Evolutionary conservation across 164 flowering plant species (phyloP).

Genomic region (Chloranthus sessilifolius): DNA sequence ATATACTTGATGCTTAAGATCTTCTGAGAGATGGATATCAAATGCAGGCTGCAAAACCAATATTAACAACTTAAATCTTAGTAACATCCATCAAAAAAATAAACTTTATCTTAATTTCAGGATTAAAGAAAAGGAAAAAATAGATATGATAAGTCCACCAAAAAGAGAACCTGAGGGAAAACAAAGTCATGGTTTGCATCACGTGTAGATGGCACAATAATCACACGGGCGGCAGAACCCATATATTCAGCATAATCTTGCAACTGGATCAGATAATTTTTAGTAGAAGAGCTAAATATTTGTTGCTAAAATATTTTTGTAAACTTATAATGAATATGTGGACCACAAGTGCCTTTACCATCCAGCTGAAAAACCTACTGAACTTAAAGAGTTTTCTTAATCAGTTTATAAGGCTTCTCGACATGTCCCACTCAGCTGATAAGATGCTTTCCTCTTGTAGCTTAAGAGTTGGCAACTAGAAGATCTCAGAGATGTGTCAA

Average conservation of each 20-base stretch:
- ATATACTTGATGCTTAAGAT: slow-evolving; percentile 64
- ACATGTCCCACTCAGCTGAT: no score
- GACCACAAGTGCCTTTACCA: no score
- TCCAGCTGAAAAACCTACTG: no score
- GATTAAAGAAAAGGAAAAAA: background rate
- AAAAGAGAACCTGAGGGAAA: slow-evolving; percentile 79
- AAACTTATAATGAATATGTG: no score
- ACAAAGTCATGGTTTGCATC: slow-evolving; percentile 94
- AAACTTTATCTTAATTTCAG: background rate
- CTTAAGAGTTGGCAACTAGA: no score
- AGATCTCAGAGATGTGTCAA: no score
- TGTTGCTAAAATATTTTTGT: no score
- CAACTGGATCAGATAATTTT: slow-evolving; percentile 41
- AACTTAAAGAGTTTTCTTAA: no score
- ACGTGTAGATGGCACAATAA: slow-evolving; percentile 83
- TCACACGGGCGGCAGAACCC: slow-evolving; percentile 71
- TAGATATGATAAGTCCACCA: slow-evolving; percentile 1
- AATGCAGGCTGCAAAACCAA: slow-evolving; percentile 71
- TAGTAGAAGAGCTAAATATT: slow-evolving; percentile 1
- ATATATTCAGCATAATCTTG: slow-evolving; percentile 78
- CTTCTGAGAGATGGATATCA: slow-evolving; percentile 36
- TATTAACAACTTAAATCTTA: slow-evolving; percentile 1
- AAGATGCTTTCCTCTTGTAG: no score
- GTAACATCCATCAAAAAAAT: background rate
- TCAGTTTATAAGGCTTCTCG: no score